Conservation (phyloP, 768 basidiomycete species). For the Phanerodontia chrysosporium region DNA sequence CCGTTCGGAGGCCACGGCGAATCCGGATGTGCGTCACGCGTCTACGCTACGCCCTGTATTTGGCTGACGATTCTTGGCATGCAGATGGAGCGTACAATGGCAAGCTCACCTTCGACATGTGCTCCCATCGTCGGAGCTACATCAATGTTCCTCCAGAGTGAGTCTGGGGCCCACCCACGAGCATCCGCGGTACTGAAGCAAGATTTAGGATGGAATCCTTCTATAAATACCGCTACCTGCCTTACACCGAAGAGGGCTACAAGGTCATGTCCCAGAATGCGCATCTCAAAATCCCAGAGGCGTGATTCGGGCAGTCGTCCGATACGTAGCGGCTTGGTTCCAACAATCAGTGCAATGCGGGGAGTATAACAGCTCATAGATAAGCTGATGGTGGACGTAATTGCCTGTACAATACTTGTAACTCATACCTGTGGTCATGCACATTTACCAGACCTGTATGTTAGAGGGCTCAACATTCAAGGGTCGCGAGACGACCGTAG, state of each 20-base stretch:
- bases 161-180: background rate
- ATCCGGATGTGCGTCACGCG: conserved; percentile 52
- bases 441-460: too few relatives aligned
- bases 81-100: conserved; percentile 52
- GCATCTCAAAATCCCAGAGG: conserved; percentile 4
- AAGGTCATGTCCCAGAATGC: conserved; percentile 8
- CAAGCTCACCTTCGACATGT: conserved; percentile 47
- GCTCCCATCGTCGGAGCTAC: conserved; percentile 21
- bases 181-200: background rate
- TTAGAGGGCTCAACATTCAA: too few relatives aligned
- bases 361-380: too few relatives aligned
- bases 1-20: conserved; percentile 57
- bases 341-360: too few relatives aligned
- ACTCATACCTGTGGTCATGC: too few relatives aligned
- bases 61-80: background rate
- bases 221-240: conserved; percentile 26
- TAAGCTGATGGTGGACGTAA: too few relatives aligned
- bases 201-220: conserved; percentile 22
- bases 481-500: too few relatives aligned
- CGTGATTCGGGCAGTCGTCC: too few relatives aligned
- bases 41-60: background rate
- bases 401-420: too few relatives aligned
- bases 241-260: conserved; percentile 26
- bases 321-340: too few relatives aligned
- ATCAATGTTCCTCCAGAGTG: conserved; percentile 22